These are phyloP conservation scores for Termitomyces sp. DNA, from an alignment of 768 basidiomycete species.

Conservation along the genomic window DNA sequence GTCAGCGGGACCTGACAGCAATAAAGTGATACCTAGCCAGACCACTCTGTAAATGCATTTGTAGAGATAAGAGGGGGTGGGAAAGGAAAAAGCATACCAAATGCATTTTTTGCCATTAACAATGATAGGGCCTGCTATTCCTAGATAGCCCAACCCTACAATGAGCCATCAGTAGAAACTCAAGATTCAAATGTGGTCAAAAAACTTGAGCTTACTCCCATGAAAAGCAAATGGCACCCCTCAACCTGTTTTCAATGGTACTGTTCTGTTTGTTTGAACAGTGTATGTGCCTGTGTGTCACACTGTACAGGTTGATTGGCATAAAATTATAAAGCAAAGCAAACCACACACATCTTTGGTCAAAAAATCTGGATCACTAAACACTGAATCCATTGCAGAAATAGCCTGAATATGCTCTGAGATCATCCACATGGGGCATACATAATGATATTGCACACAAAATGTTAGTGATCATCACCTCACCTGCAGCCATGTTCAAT, in stretches of 20 bases:
- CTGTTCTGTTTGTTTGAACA: constrained; percentile 52
- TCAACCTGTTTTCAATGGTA: constrained; percentile 44
- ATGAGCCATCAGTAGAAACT: background rate
- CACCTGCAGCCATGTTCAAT: constrained; percentile 20
- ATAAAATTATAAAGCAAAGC: too few species aligned
- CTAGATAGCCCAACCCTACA: constrained; percentile 40
- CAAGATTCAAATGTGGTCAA: too few species aligned
- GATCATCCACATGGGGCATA: constrained; percentile 44
- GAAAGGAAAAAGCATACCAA: constrained; percentile 23
- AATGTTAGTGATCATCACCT: constrained; percentile 41
- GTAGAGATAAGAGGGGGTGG: background rate
- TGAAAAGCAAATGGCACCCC: constrained; percentile 39
- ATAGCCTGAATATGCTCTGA: constrained; percentile 49
- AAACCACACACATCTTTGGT: constrained; percentile 31
- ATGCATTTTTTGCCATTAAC: constrained; percentile 58
- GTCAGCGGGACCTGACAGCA: too few species aligned
- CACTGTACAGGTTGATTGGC: constrained; percentile 19
- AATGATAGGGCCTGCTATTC: constrained; percentile 54
- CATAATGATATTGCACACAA: constrained; percentile 47
- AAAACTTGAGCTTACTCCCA: constrained; percentile 26
- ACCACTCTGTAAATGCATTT: constrained; percentile 34
- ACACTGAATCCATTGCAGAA: constrained; percentile 36
- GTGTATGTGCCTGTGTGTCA: constrained; percentile 63
- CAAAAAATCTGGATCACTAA: constrained; percentile 40
- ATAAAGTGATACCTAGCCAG: constrained; percentile 37